Evolutionary conservation across 139 green algal genomes (phyloP).

Genomic region (Bryopsis sp.): DNA sequence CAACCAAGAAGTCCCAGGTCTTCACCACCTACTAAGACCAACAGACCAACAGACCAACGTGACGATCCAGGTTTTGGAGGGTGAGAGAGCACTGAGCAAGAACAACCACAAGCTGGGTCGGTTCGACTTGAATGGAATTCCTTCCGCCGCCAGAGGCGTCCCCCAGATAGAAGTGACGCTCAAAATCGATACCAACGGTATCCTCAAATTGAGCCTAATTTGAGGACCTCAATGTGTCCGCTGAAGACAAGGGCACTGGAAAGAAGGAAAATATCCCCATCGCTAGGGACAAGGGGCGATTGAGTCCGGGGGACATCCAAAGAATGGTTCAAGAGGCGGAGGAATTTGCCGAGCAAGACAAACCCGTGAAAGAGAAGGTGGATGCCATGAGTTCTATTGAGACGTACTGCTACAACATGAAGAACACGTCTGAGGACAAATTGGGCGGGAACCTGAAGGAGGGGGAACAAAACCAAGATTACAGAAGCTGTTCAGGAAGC

Average conservation of each 20-base stretch:
- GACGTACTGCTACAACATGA: conserved; percentile 59
- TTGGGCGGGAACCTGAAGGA: conserved; percentile 69
- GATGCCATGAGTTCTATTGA: conserved; percentile 47
- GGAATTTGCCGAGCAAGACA: conserved; percentile 33
- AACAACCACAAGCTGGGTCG: conserved; percentile 91
- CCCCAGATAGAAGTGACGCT: conserved; percentile 74
- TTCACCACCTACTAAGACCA: conserved; percentile 98
- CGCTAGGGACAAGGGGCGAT: conserved; percentile 63
- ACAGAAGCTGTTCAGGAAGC: conserved; percentile 77
- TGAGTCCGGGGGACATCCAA: conserved; percentile 48
- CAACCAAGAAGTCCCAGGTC: conserved; percentile 97
- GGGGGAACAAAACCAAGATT: conserved; percentile 82
- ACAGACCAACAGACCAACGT: conserved; percentile 86
- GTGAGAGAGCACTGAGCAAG: conserved; percentile 87
- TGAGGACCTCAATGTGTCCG: conserved; percentile 73
- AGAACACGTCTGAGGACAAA: conserved; percentile 36
- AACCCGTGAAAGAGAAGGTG: conserved; percentile 39
- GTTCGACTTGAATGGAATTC: conserved; percentile 86
- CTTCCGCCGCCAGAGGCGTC: conserved; percentile 65
- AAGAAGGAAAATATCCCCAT: conserved; percentile 82
- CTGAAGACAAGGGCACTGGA: conserved; percentile 76
- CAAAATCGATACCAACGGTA: conserved; percentile 85
- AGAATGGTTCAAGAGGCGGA: conserved; percentile 41
- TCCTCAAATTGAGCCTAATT: too few relatives aligned
- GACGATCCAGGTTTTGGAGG: conserved; percentile 82